Base-by-base conservation (phyloP, 1,284 basidiomycete genomes). In the Mycosarcoma maydis region DNA sequence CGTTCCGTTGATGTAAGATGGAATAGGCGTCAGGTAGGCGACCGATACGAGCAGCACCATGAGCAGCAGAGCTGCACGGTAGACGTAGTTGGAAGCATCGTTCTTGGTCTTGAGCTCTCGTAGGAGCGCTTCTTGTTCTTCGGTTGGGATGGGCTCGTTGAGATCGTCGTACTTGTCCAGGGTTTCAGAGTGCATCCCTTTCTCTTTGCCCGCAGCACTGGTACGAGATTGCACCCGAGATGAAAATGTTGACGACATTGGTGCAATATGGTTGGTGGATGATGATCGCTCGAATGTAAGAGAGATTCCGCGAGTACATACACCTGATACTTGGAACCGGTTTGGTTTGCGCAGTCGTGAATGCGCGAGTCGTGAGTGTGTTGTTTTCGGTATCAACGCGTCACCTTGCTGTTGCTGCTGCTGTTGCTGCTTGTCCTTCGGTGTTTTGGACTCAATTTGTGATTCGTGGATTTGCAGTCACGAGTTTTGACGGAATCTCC, bases 21-120 rank as follows among this genome's bases (percentile, higher is more conserved):
- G 80, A 27, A 81, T 60, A 14, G 80, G 80, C 1, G 76, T 77
- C 14, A 80, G 55, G 52, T 79, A 80, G 23, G 74, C 34, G 13
- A 81, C 42, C 27, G 70, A 46, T 10, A 77, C 56, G 32, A 77
- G 67, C 1, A 48, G 20, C 10, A 69, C 54, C 55, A 80, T 64
- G 30, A 80, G 29, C 23, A 78, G 60, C 16, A 80, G 27, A 6
- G 61, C 41, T 2, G 51, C 56, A 7, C 80, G 69, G 64, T 75
- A 78, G 38, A 73, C 36, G 61, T 80, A 79, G 60, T 80, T 76
- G 29, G 65, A 59, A 36, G 73, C 68, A 36, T 79, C 71, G 66
- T 80, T 80, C 16, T 40, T 30, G 5, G 54, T 39, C 33, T 67
- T 72, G 30, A 81, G 51, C 27, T 72, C 55, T 16, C 49, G 32